Evolutionary conservation across 306 rosid species (phyloP).

Genomic region (Trifolium dubium): DNA sequence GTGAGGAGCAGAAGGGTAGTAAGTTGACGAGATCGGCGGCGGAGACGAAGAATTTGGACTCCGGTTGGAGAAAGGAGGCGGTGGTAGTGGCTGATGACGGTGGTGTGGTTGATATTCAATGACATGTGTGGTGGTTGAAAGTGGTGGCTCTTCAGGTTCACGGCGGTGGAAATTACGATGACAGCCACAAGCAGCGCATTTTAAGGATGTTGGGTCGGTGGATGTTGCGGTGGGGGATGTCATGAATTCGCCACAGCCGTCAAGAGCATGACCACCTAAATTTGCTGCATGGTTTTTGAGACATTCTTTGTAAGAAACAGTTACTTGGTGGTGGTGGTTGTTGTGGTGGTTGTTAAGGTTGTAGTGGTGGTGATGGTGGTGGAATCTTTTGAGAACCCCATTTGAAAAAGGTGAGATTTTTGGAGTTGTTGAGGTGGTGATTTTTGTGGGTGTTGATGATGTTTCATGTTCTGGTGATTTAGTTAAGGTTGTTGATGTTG

Average conservation of each 20-base stretch:
- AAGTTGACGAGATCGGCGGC: conserved; percentile 95
- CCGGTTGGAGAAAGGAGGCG: conserved; percentile 45
- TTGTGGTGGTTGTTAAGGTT: conserved; percentile 17
- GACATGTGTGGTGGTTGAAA: conserved; percentile 57
- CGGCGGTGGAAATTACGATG: conserved; percentile 99
- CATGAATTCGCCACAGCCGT: conserved; percentile 98
- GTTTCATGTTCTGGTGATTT: conserved; percentile 78
- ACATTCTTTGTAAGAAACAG: conserved; percentile 79
- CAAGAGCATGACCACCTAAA: conserved; percentile 84
- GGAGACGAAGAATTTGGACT: conserved; percentile 92
- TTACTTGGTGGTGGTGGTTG: conserved; percentile 34
- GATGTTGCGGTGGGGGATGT: conserved; percentile 65
- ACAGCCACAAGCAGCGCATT: conserved; percentile 98
- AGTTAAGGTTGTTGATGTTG: conserved; percentile 27
- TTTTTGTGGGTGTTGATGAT: conserved; percentile 66
- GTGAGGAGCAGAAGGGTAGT: conserved; percentile 95
- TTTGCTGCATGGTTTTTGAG: conserved; percentile 89
- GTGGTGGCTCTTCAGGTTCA: conserved; percentile 72
- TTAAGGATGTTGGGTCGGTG: conserved; percentile 79
- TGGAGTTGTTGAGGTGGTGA: conserved; percentile 26
- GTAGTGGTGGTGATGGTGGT: conserved; percentile 38
- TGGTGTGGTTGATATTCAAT: conserved; percentile 90
- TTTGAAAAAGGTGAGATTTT: conserved; percentile 67
- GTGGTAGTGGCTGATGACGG: conserved; percentile 70
- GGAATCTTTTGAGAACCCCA: conserved; percentile 85